These are phyloP conservation scores for Linnemannia hyalina DNA, from an alignment of 192 early-diverging fungal species.

Conservation along the genomic window DNA sequence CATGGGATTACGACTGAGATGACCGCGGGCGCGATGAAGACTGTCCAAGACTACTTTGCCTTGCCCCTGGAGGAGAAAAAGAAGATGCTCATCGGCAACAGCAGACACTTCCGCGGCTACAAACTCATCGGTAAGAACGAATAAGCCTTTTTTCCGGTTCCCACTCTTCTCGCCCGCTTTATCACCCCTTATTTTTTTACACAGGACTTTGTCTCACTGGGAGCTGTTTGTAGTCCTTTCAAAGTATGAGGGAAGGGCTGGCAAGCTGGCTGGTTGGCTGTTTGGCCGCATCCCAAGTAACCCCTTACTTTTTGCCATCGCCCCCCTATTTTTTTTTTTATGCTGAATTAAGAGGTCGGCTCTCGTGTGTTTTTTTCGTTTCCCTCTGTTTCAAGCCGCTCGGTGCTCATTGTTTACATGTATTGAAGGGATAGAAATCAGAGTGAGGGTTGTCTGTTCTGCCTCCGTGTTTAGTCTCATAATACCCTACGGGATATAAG, in stretches of 20 bases:
- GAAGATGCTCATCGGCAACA: slow-evolving; percentile 66
- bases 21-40: slow-evolving; percentile 55
- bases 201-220: no score
- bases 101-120: slow-evolving; percentile 72
- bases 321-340: neutral
- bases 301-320: neutral
- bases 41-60: slow-evolving; percentile 62
- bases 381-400: neutral
- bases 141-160: no score
- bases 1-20: slow-evolving; percentile 56
- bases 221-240: no score
- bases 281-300: neutral
- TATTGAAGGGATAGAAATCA: neutral
- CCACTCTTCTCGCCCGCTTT: no score
- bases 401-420: neutral
- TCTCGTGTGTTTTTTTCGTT: neutral
- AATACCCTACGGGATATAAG: neutral
- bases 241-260: no score
- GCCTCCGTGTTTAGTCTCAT: neutral
- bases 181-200: no score
- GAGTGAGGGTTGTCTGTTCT: neutral
- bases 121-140: slow-evolving; percentile 52
- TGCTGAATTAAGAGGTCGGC: neutral
- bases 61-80: slow-evolving; percentile 69
- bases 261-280: no score